Conservation (phyloP, 768 basidiomycete genomes). For the Podaxis sp. region DNA sequence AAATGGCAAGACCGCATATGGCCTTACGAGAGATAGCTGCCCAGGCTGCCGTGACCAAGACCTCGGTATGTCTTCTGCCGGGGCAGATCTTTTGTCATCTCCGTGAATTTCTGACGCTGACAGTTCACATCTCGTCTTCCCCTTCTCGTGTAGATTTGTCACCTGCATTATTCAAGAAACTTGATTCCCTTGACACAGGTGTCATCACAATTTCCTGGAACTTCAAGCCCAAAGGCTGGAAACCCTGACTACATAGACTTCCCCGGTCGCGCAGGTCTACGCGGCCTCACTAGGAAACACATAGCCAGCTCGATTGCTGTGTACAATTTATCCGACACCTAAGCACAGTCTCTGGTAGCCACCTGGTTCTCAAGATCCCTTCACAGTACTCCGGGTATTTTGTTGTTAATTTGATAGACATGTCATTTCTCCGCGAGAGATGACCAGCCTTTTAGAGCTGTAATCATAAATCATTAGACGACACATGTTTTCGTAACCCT, state of each 20-base stretch:
- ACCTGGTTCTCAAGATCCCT: neutral
- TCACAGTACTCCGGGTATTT: neutral
- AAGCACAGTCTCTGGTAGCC: neutral
- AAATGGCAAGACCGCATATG: slow-evolving; percentile 47
- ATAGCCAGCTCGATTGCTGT: neutral
- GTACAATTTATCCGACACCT: neutral
- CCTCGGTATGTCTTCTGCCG: slow-evolving; percentile 43
- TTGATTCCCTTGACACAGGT: slow-evolving; percentile 45
- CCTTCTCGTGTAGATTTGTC: slow-evolving; percentile 54
- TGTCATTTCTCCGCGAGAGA: neutral
- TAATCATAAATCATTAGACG: slow-evolving; percentile 2
- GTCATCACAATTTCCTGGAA: slow-evolving; percentile 55
- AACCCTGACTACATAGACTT: slow-evolving; percentile 25
- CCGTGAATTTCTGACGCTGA: neutral
- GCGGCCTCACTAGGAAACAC: neutral
- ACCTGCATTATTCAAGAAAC: slow-evolving; percentile 48
- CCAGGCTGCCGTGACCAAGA: slow-evolving; percentile 44
- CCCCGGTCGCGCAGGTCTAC: slow-evolving; percentile 6
- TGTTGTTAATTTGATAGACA: neutral
- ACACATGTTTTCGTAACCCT: neutral
- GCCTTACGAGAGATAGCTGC: slow-evolving; percentile 55
- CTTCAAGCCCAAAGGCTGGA: slow-evolving; percentile 46
- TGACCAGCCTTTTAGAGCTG: slow-evolving; percentile 1
- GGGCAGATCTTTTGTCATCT: neutral
- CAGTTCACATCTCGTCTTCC: neutral